phyloP scores from a whole-genome alignment of 2,329 filamentous ascomycete species.

The Teratosphaeria pseudoeucalypti region DNA sequence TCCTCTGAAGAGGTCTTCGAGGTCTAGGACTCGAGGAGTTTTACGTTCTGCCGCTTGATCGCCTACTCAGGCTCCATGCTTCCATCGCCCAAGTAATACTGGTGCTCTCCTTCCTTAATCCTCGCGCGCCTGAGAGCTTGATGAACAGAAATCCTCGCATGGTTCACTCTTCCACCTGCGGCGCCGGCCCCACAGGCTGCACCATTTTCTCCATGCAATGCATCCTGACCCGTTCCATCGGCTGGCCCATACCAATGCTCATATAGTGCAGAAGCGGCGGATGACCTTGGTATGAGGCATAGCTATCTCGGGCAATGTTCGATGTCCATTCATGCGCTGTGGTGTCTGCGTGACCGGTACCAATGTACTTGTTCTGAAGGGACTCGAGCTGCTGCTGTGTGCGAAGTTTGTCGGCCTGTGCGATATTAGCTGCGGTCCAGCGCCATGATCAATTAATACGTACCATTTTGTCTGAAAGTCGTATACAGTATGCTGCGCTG shows the following conservation, averaged over 20 bases:
- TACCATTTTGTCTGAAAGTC: not conserved
- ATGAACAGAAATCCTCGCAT: not conserved
- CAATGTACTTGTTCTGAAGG: slow-evolving; percentile 89
- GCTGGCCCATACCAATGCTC: slow-evolving; percentile 77
- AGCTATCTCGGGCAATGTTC: slow-evolving; percentile 90
- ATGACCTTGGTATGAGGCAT: slow-evolving; percentile 80
- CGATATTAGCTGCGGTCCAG: not conserved
- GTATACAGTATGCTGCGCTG: not conserved
- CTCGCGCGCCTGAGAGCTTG: too few relatives aligned
- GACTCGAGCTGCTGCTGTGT: slow-evolving; percentile 96
- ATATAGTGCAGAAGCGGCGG: slow-evolving; percentile 82
- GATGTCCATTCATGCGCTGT: slow-evolving; percentile 96
- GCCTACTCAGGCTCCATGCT: not conserved
- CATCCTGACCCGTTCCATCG: slow-evolving; percentile 63
- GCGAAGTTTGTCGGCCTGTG: slow-evolving; percentile 85
- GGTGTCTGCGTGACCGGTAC: slow-evolving; percentile 92
- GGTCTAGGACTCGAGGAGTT: not conserved
- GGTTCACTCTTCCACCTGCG: slow-evolving; percentile 16
- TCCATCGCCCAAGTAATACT: too few relatives aligned
- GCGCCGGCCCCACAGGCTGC: slow-evolving; percentile 43
- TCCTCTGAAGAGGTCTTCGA: not conserved
- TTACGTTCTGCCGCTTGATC: not conserved
- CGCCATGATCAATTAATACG: not conserved
- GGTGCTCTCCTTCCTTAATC: too few relatives aligned
- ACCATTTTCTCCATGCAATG: slow-evolving; percentile 69